Evolutionary conservation across 2,329 filamentous ascomycete genomes (phyloP), one percentile per base, ranked within the genome.

Genomic region (Cladosporium cucumerinum): DNA sequence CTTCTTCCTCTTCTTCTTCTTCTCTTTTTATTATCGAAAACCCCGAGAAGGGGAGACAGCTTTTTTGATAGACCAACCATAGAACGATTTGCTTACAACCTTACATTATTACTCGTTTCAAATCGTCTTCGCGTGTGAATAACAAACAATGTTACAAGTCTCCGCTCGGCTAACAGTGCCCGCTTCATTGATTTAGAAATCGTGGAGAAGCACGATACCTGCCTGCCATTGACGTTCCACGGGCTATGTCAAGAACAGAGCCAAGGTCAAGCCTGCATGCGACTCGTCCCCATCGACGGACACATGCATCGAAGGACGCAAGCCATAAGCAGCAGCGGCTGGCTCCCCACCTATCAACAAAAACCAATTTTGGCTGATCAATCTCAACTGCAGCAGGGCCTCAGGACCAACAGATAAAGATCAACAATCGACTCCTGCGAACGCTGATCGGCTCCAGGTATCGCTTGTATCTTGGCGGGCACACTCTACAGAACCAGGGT

Each of bases 61-160:
- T 46, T 21, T 21, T 23, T n/a, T 3, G 5, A 46, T 46, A 46
- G 39, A 46, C n/a, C 39, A 46, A 46, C 39, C n/a, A 51, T 61
- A 61, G 48, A 61, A 52, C 59, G 59, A 61, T 52, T 61, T 36
- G n/a, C 23, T 58, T 57, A 43, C 18, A 43, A 14, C 25, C 28
- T 54, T 54, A 3, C n/a, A 18, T 54, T 14, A 32, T 11, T 52
- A 6, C 48, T 28, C 23, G 12, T 12, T 26, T 10, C 5, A 49
- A 23, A 51, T 25, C n/a, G 6, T 36, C 30, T 39, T n/a, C n/a
- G n/a, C n/a, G n/a, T n/a, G n/a, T n/a, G n/a, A n/a, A n/a, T n/a
- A n/a, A n/a, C n/a, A n/a, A n/a, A n/a, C n/a, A n/a, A n/a, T 28
- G 26, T 46, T 11, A n/a, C 28, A 34, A 10, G 25, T 21, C 25